Percentiles rank a stretch among this genome's conserved stretches.
phyloP scores from a whole-genome alignment of 2,329 filamentous ascomycete genomes.

The Cytospora paraplurivora region DNA sequence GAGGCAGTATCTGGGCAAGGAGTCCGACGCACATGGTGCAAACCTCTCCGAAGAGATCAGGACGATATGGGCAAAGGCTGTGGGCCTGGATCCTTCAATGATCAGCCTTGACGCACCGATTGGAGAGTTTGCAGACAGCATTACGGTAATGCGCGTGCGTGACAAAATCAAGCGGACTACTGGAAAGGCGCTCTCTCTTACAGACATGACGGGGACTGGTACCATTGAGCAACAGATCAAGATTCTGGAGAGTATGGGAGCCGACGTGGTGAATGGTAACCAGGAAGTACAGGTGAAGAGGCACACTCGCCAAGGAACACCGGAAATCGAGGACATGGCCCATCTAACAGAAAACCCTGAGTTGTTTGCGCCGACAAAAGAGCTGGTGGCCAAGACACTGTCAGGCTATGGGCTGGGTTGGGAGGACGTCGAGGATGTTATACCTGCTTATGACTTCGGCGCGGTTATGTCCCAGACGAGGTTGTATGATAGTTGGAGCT shows the following conservation, averaged over 20 bases:
- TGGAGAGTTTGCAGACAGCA: slow-evolving; percentile 21
- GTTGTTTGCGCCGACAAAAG: slow-evolving; percentile 18
- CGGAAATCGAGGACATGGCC: slow-evolving; percentile 26
- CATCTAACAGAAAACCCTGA: slow-evolving; percentile 21
- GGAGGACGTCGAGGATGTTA: slow-evolving; percentile 24
- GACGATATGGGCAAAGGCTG: slow-evolving; percentile 21
- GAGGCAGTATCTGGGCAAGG: slow-evolving; percentile 5
- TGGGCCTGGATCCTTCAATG: slow-evolving; percentile 18
- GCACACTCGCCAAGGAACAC: slow-evolving; percentile 15
- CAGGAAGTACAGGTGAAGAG: slow-evolving; percentile 9
- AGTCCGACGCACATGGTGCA: background rate
- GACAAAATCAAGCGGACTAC: slow-evolving; percentile 19
- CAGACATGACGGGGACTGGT: slow-evolving; percentile 17
- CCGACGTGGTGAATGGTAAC: background rate
- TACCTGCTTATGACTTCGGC: slow-evolving; percentile 23
- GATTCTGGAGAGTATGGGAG: slow-evolving; percentile 18
- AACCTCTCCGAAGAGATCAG: slow-evolving; percentile 11
- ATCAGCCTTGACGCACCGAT: slow-evolving; percentile 14
- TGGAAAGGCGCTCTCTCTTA: slow-evolving; percentile 9
- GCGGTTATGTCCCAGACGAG: slow-evolving; percentile 16
- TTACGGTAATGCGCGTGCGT: slow-evolving; percentile 19
- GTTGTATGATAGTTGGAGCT: slow-evolving; percentile 24
- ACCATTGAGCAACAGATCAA: slow-evolving; percentile 29
- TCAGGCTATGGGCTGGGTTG: slow-evolving; percentile 13
- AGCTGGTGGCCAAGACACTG: slow-evolving; percentile 18